Evolutionary conservation across 2,329 filamentous ascomycete species (phyloP), one percentile per base, ranked within the genome.

Genomic region (Colletotrichum acutatum): DNA sequence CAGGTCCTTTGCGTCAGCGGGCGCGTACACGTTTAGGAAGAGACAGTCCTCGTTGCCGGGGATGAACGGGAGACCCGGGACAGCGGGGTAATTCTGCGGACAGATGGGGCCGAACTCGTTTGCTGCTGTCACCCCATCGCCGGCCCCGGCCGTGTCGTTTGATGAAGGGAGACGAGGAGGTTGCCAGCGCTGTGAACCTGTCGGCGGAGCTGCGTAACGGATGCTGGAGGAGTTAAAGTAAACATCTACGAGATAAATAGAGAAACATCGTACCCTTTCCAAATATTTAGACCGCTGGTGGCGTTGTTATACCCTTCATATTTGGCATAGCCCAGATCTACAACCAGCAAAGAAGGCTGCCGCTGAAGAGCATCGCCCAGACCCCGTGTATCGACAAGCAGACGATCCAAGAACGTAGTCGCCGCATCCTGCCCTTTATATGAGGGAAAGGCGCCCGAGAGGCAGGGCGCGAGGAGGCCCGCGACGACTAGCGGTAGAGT

Each of bases 11-110:
- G 86, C 78, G 6, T 77, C 72, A 63, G 83, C 77, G 5, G 86
- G 84, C 2, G 83, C 83, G 72, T 83, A 81, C 4, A 87, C 83
- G 74, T 87, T 84, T 12, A 87, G 77, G 74, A 86, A 84, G 5
- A 87, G 76, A 69, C 86, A 87, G 71, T 87, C 86, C 74, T 87
- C 85, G 30, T 82, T 78, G 3, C 80, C 81, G 24, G 77, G 76
- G 19, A 78, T 66, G 56, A 74, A 77, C 2, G 76, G 68, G 8
- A 75, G 73, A 22, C 77, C 74, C 30, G 79, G 75, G 0, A 76
- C 59, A 8, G 66, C 26, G 0, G 80, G 80, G 6, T 72, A 75
- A 19, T 78, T 71, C 68, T 85, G 83, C 22, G 82, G 81, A 64
- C 84, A 85, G 19, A 77, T 75, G 0, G 77, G 72, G 3, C 78